Percentiles rank a stretch among this genome's conserved stretches.
These are phyloP conservation scores for Syzygium aqueum DNA, from an alignment of 345 rosid genomes.

Conservation along the genomic window DNA sequence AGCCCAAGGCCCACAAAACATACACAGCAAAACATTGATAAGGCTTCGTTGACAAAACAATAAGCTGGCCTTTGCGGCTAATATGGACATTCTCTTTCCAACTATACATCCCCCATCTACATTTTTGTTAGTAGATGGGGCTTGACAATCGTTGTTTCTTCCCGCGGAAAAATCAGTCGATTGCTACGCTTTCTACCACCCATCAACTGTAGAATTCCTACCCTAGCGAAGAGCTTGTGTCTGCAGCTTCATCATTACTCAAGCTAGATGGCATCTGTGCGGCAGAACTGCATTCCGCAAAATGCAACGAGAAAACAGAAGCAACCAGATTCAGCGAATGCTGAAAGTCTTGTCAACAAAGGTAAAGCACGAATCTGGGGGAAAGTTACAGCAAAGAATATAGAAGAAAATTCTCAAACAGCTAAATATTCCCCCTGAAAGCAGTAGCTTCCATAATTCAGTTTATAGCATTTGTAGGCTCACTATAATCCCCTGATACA, in stretches of 20 bases:
- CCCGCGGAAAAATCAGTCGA: not conserved
- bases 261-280: conserved; percentile 38
- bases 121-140: not conserved
- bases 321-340: not conserved
- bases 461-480: not conserved
- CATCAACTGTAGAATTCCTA: conserved; percentile 1
- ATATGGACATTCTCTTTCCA: not conserved
- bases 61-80: not conserved
- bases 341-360: not conserved
- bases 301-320: not conserved
- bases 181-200: not conserved
- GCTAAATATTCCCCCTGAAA: not conserved
- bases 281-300: not conserved
- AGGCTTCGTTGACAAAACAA: not conserved
- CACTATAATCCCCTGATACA: not conserved
- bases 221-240: conserved; percentile 46
- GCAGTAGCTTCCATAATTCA: not conserved
- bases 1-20: not conserved
- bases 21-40: not conserved
- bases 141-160: not conserved
- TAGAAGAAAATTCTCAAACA: not conserved
- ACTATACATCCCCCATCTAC: not conserved
- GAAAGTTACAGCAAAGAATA: not conserved
- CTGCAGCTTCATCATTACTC: conserved; percentile 69
- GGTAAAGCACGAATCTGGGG: not conserved